Evolutionary conservation across 257 asterid species (phyloP).

Genomic region (Asclepias syriaca): DNA sequence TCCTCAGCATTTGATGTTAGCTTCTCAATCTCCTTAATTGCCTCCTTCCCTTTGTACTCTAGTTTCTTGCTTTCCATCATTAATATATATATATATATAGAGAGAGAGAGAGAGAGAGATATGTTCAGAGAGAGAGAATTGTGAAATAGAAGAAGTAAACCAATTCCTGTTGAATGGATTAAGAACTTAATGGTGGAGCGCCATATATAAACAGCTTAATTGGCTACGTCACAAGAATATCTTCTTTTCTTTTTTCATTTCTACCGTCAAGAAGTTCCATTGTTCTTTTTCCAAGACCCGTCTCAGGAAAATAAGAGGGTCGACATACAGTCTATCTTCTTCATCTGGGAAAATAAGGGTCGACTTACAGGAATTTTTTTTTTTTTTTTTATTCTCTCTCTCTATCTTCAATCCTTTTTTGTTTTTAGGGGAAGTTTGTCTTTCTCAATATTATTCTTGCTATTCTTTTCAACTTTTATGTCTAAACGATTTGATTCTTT

Average conservation of each 20-base stretch:
- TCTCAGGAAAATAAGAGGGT: not conserved
- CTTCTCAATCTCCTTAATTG: constrained; percentile 54
- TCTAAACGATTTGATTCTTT: too few species aligned
- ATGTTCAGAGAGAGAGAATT: too few species aligned
- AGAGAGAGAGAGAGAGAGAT: too few species aligned
- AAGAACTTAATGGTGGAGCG: not conserved
- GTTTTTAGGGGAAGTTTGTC: too few species aligned
- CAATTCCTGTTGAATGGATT: constrained; percentile 10
- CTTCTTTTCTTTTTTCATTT: not conserved
- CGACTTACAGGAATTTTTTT: too few species aligned
- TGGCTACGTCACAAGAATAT: not conserved
- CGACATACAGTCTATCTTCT: not conserved
- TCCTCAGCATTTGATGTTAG: constrained; percentile 45
- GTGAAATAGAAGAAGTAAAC: not conserved
- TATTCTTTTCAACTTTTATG: too few species aligned
- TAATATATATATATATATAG: too few species aligned
- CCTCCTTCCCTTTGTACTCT: constrained; percentile 66
- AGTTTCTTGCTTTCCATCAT: constrained; percentile 64
- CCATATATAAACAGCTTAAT: constrained; percentile 11
- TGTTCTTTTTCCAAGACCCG: not conserved
- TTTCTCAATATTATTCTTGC: too few species aligned
- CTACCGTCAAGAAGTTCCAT: not conserved
- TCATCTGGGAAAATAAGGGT: too few species aligned
- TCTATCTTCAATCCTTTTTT: too few species aligned
- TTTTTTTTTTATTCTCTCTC: too few species aligned